Evolutionary conservation across 2,329 filamentous ascomycete species (phyloP).

Genomic region (Blastomyces emzantsi): DNA sequence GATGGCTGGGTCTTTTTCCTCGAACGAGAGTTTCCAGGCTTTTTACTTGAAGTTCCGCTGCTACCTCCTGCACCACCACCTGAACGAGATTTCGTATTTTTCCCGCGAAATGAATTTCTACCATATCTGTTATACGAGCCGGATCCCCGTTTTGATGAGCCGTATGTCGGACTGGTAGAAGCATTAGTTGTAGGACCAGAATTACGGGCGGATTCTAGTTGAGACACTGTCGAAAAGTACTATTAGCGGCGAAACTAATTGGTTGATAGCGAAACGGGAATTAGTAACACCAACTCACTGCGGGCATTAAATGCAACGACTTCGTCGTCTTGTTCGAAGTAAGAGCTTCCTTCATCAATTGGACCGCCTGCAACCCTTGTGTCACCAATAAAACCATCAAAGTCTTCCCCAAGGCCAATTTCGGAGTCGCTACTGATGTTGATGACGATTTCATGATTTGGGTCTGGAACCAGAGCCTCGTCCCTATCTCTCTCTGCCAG

Average conservation of each 20-base stretch:
- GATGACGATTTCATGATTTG: slow-evolving; percentile 40
- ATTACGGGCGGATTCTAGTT: slow-evolving; percentile 16
- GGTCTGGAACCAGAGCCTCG: slow-evolving; percentile 36
- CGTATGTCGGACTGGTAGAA: not conserved
- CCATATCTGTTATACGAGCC: not conserved
- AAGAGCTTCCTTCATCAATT: slow-evolving; percentile 18
- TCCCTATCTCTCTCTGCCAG: slow-evolving; percentile 41
- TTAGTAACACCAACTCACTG: slow-evolving; percentile 14
- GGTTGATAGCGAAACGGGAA: not conserved
- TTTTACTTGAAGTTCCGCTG: slow-evolving; percentile 12
- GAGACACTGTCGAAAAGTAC: slow-evolving; percentile 10
- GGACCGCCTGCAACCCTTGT: not conserved
- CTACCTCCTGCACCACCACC: slow-evolving; percentile 10
- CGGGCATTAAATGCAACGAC: slow-evolving; percentile 17
- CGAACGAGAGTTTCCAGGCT: slow-evolving; percentile 12
- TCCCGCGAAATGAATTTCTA: not conserved
- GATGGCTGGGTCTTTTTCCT: slow-evolving; percentile 11
- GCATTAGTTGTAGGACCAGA: not conserved
- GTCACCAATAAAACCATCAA: slow-evolving; percentile 8
- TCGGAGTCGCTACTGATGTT: slow-evolving; percentile 37
- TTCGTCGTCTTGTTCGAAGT: slow-evolving; percentile 18
- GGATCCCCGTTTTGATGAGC: slow-evolving; percentile 6
- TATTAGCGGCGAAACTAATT: not conserved
- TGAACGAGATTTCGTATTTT: slow-evolving; percentile 1
- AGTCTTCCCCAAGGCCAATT: slow-evolving; percentile 18